phyloP scores from a whole-genome alignment of 169 alveolate species.

The Babesia caballi region DNA sequence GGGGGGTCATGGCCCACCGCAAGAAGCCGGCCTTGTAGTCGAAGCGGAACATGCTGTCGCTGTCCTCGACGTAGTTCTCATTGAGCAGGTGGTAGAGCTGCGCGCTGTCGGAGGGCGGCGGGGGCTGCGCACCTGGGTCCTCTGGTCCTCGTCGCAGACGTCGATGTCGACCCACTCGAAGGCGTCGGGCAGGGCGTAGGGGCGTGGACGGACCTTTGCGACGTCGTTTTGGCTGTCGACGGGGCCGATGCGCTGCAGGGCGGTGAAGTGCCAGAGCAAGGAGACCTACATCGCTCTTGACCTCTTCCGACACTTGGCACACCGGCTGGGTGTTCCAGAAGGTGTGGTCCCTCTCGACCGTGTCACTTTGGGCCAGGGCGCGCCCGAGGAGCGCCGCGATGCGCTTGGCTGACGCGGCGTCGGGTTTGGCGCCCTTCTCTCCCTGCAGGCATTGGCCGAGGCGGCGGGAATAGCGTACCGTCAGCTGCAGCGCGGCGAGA shows the following conservation, averaged over 20 bases:
- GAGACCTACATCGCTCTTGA: constrained; percentile 41
- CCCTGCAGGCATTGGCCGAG: background rate
- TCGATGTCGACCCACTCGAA: constrained; percentile 91
- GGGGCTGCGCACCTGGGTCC: constrained; percentile 32
- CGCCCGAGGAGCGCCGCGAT: background rate
- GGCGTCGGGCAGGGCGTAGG: constrained; percentile 83
- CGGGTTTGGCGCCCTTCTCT: background rate
- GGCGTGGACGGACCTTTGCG: background rate
- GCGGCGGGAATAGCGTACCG: background rate
- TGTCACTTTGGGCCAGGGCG: background rate
- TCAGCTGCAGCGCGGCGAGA: background rate
- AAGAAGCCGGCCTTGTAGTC: constrained; percentile 93
- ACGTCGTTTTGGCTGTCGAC: constrained; percentile 12
- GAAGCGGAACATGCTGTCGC: constrained; percentile 94
- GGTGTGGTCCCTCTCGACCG: constrained; percentile 70
- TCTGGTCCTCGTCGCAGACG: constrained; percentile 76
- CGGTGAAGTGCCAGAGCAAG: background rate
- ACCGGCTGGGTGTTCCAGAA: constrained; percentile 97
- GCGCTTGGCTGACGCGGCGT: background rate
- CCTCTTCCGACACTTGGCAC: constrained; percentile 82
- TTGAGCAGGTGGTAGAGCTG: constrained; percentile 86
- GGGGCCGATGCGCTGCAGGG: constrained; percentile 53
- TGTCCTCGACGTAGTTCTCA: constrained; percentile 97
- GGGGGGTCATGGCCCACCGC: constrained; percentile 94
- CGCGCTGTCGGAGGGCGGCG: background rate